These are phyloP conservation scores for Globisporangium canariense DNA, from an alignment of 352 stramenopile species.

Conservation along the genomic window DNA sequence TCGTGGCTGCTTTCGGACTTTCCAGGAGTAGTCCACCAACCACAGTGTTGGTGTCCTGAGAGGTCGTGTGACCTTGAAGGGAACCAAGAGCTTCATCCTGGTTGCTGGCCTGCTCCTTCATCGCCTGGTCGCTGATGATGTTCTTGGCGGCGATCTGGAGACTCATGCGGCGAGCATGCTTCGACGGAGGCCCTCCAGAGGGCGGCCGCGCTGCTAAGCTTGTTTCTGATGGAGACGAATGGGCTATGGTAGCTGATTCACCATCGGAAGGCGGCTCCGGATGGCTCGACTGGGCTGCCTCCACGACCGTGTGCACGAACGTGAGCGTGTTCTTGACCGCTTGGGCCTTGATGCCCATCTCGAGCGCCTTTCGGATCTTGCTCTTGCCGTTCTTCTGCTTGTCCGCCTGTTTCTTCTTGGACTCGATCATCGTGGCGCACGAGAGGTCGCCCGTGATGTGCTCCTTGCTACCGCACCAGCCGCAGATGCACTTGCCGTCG, in stretches of 20 bases:
- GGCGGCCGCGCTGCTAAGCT: neutral
- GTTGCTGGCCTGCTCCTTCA: conserved; percentile 17
- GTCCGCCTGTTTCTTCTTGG: conserved; percentile 58
- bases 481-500: conserved; percentile 76
- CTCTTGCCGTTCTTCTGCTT: conserved; percentile 41
- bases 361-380: conserved; percentile 18
- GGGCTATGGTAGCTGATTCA: too few relatives aligned
- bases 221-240: neutral
- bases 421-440: conserved; percentile 40
- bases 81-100: conserved; percentile 11
- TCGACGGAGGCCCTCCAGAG: neutral
- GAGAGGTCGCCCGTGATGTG: conserved; percentile 62
- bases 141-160: conserved; percentile 36
- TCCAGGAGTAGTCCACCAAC: neutral
- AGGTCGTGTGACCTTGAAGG: too few relatives aligned
- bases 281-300: conserved; percentile 17
- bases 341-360: conserved; percentile 35
- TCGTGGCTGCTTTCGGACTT: neutral
- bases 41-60: neutral
- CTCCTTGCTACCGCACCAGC: conserved; percentile 70
- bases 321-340: conserved; percentile 47
- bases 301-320: conserved; percentile 31
- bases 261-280: neutral
- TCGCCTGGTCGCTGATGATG: conserved; percentile 26
- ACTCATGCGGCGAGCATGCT: conserved; percentile 15